Conservation (phyloP, 2,329 filamentous ascomycete species). For the Diaporthe citrichinensis region DNA sequence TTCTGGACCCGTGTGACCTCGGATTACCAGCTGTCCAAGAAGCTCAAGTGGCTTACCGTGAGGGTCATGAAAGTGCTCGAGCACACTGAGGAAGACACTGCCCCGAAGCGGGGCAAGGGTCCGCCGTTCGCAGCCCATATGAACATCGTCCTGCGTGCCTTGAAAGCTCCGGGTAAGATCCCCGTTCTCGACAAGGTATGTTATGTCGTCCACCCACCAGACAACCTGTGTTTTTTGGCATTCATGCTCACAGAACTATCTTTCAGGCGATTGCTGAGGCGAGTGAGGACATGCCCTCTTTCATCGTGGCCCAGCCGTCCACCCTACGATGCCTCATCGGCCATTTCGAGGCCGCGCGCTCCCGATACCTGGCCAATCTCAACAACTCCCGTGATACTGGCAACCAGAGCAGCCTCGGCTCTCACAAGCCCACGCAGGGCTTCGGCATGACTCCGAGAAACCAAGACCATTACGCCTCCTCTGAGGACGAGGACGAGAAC, state of each 20-base stretch:
- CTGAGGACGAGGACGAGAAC: neutral
- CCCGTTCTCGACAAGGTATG: neutral
- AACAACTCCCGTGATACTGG: accelerated
- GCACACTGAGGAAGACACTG: neutral
- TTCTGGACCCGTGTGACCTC: neutral
- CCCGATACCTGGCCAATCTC: constrained; percentile 11
- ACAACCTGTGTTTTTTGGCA: too few species aligned
- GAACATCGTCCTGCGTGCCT: neutral
- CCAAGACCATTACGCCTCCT: neutral
- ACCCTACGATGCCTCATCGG: neutral
- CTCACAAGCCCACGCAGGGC: too few species aligned
- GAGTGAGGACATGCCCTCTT: neutral
- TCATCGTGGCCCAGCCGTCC: neutral
- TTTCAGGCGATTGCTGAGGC: neutral
- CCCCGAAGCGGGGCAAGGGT: too few species aligned
- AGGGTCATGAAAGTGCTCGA: neutral
- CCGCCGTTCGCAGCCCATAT: too few species aligned
- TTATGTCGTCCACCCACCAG: neutral
- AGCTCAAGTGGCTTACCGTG: neutral
- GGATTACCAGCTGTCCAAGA: neutral
- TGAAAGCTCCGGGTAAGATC: neutral
- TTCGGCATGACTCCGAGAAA: too few species aligned
- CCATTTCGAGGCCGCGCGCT: constrained; percentile 4
- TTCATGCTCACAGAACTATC: neutral
- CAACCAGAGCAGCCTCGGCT: accelerated